Percentiles rank a stretch among this genome's conserved stretches.
phyloP scores from a whole-genome alignment of 2,329 filamentous ascomycete species.

The Xylariaceae sp. region DNA sequence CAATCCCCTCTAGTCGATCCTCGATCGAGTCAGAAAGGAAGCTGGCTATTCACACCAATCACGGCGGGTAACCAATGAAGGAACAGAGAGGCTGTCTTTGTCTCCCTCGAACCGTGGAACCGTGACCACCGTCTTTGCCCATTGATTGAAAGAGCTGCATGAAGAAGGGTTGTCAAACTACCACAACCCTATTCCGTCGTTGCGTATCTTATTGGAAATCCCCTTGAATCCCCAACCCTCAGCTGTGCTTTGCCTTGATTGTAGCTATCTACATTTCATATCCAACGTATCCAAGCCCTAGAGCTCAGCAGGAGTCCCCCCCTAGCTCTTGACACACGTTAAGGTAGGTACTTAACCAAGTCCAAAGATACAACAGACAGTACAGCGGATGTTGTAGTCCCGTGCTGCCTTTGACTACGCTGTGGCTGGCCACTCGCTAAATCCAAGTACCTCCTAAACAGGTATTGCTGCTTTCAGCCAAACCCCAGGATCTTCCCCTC shows the following conservation, averaged over 20 bases:
- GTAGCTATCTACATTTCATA: neutral
- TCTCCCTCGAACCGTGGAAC: constrained; percentile 28
- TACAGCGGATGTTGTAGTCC: constrained; percentile 27
- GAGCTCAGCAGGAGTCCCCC: too few relatives aligned
- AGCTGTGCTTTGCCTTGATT: constrained; percentile 15
- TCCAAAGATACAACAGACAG: neutral
- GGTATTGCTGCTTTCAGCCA: constrained; percentile 36
- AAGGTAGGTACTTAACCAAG: constrained; percentile 3
- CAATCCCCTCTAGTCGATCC: constrained; percentile 34
- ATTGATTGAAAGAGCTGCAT: constrained; percentile 2
- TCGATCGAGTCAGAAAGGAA: constrained; percentile 44
- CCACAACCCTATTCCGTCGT: constrained; percentile 15
- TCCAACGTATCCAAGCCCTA: neutral
- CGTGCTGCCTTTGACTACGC: constrained; percentile 26
- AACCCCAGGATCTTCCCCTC: constrained; percentile 16
- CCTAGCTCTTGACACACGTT: neutral
- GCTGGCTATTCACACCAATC: constrained; percentile 30
- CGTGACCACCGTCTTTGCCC: constrained; percentile 8
- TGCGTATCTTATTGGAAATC: neutral
- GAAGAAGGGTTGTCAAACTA: constrained; percentile 11
- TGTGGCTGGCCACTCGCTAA: constrained; percentile 27
- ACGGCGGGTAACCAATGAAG: constrained; percentile 26
- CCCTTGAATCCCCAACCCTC: constrained; percentile 8
- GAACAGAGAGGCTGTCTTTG: constrained; percentile 27
- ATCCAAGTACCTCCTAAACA: constrained; percentile 22